Base-by-base conservation (phyloP, 257 asterid species). In the Marsdenia floribunda region DNA sequence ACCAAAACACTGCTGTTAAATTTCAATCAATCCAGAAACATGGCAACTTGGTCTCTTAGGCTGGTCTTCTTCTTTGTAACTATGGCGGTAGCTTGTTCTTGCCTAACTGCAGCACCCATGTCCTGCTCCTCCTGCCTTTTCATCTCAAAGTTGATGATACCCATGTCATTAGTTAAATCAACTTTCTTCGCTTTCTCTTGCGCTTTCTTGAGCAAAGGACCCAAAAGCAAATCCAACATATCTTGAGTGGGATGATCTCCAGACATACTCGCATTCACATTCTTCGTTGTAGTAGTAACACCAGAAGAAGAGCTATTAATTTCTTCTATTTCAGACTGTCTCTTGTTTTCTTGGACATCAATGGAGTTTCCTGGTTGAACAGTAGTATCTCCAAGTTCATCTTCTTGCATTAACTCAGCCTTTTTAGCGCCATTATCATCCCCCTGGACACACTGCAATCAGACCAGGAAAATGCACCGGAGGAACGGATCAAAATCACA, bases 21-120 rank as follows among this genome's bases (percentile, higher is more conserved):
- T 9, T n/a, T n/a, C 38, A 55, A 53, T 79, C 70, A 85, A 61
- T 83, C 77, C 50, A 85, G 74, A 67, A 83, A 78, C 81, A 85
- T 76, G 52, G 84, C 84, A 13, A 83, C 89, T 84, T 78, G 79
- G 55, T 86, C 89, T 76, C 78, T 86, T 54, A 86, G 83, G 75
- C 89, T 86, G 80, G 79, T 73, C 66, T 83, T 86, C 81, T 86
- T 83, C 80, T 86, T 86, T 24, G 73, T 65, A 21, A 77, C 54
- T 2, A 77, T 66, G 9, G 40, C 46, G 4, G n/a, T 46, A 3
- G 58, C n/a, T 37, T 68, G 80, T 12, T 26, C 78, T 72, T 67
- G 74, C 68, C 58, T 79, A 49, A 72, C 57, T 47, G 49, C 74
- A 44, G 46, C 68, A 22, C 70, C 66, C 11, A 6, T 9, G 69